These are phyloP conservation scores for Dillenia turbinata DNA, from an alignment of 164 flowering plant genomes.

Conservation along the genomic window DNA sequence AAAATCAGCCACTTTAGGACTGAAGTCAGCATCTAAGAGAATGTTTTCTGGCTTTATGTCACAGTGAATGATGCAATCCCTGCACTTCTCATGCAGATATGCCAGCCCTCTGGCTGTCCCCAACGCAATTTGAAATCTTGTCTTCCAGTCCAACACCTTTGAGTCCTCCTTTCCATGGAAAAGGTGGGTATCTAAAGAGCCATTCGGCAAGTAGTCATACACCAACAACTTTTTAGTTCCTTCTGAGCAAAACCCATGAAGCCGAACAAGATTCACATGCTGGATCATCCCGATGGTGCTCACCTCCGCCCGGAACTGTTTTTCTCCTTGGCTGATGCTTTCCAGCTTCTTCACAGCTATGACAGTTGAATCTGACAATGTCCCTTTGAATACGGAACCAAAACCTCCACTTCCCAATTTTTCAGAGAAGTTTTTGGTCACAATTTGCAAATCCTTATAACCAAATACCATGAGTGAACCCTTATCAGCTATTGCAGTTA, in stretches of 20 bases:
- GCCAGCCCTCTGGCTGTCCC: slow-evolving; percentile 34
- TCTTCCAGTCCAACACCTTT: neutral
- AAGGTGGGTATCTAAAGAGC: slow-evolving; percentile 13
- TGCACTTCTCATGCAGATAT: slow-evolving; percentile 40
- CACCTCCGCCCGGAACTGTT: too few relatives aligned
- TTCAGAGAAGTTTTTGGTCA: neutral
- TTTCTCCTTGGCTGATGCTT: too few relatives aligned
- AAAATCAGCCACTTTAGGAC: slow-evolving; percentile 15
- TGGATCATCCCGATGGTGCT: neutral
- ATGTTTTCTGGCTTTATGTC: too few relatives aligned
- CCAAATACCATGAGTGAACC: neutral
- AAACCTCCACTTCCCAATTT: neutral
- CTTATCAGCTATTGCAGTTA: too few relatives aligned
- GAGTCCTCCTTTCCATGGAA: neutral
- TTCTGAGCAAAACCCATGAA: neutral
- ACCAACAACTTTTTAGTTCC: neutral
- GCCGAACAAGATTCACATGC: neutral
- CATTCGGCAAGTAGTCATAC: neutral
- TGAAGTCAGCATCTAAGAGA: slow-evolving; percentile 8
- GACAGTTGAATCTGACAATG: too few relatives aligned
- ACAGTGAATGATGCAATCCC: too few relatives aligned
- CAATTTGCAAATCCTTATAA: neutral
- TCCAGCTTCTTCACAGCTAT: too few relatives aligned
- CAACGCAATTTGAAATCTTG: slow-evolving; percentile 17
- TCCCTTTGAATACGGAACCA: too few relatives aligned